Evolutionary conservation across 2,329 filamentous ascomycete genomes (phyloP).

Genomic region (Nigrospora sphaerica): DNA sequence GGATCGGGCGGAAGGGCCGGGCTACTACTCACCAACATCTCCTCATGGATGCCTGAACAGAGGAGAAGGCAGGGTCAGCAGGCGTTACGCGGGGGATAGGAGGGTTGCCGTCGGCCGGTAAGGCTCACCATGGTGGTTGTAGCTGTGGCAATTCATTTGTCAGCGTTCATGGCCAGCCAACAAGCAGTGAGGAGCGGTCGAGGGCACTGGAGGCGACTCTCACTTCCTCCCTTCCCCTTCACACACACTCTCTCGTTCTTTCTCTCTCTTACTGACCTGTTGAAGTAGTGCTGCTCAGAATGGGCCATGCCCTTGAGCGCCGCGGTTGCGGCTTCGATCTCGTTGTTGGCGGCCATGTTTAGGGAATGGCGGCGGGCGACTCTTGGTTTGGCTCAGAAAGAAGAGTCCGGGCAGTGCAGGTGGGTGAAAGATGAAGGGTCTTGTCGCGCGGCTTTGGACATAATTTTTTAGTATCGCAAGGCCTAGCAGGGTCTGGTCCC

Average conservation of each 20-base stretch:
- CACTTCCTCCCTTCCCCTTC: no score
- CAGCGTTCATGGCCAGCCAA: conserved; percentile 1
- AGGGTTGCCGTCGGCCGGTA: conserved; percentile 3
- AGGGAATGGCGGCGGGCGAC: neutral
- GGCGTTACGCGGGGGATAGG: conserved; percentile 20
- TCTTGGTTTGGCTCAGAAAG: neutral
- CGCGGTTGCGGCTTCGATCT: conserved; percentile 53
- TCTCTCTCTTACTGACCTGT: conserved; percentile 81
- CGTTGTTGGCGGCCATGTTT: conserved; percentile 36
- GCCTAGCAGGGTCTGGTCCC: no score
- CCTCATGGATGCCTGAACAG: conserved; percentile 78
- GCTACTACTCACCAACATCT: conserved; percentile 77
- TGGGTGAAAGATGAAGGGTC: no score
- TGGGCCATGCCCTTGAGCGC: conserved; percentile 72
- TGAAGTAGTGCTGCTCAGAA: conserved; percentile 99
- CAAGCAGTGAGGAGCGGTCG: no score
- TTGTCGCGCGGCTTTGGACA: no score
- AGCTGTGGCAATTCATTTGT: conserved; percentile 46
- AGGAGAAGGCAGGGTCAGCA: neutral
- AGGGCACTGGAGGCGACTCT: no score
- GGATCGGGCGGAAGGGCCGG: conserved; percentile 10
- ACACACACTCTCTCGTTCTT: no score
- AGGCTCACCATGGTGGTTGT: conserved; percentile 88
- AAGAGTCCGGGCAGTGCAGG: neutral
- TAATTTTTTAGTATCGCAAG: no score